Conservation (phyloP, 495 filamentous ascomycete genomes). For the Xylaria intraflava region DNA sequence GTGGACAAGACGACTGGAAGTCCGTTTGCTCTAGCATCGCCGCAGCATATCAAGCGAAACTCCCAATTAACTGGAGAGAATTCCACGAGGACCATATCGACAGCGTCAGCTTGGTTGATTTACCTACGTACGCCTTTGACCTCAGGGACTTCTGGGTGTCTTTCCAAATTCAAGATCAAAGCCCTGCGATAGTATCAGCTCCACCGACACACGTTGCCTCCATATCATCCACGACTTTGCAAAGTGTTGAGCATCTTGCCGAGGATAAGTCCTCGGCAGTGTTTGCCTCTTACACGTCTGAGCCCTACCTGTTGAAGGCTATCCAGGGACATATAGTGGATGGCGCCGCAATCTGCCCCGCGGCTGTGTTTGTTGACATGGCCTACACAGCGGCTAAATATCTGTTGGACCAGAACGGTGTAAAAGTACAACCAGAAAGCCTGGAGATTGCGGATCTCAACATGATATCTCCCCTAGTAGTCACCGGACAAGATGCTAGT, state of each 20-base stretch:
- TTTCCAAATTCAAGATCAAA: too few species aligned
- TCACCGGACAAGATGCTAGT: too few species aligned
- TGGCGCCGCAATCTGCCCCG: slow-evolving; percentile 33
- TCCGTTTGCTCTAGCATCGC: slow-evolving; percentile 44
- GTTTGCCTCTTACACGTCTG: too few species aligned
- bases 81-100: slow-evolving; percentile 54
- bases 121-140: slow-evolving; percentile 61
- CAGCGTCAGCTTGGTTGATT: slow-evolving; percentile 46
- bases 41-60: slow-evolving; percentile 45
- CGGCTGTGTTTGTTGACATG: slow-evolving; percentile 59
- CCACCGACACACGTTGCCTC: too few species aligned
- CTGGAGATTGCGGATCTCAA: slow-evolving; percentile 17
- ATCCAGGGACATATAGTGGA: slow-evolving; percentile 60
- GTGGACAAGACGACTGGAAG: slow-evolving; percentile 44
- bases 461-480: slow-evolving; percentile 53
- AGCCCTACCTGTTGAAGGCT: slow-evolving; percentile 43
- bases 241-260: too few species aligned
- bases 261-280: too few species aligned
- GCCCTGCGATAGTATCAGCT: too few species aligned
- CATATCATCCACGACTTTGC: too few species aligned
- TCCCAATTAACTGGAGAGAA: slow-evolving; percentile 56
- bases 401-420: too few species aligned
- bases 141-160: slow-evolving; percentile 62
- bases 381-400: slow-evolving; percentile 57
- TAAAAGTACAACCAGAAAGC: slow-evolving; percentile 42